Conservation (phyloP, 345 rosid species). For the Sapria himalayana region DNA sequence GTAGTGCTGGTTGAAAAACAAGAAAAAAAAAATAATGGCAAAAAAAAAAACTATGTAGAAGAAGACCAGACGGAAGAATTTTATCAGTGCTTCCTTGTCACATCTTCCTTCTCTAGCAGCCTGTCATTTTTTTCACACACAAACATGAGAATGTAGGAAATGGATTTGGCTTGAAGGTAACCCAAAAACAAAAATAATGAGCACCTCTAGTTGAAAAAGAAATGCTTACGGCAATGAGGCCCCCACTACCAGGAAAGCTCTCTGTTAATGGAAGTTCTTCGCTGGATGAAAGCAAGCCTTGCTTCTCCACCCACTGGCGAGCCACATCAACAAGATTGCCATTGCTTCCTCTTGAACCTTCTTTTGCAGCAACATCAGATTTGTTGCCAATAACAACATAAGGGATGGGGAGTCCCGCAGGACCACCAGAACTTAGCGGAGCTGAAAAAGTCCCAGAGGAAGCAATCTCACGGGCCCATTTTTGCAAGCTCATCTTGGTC, state of each 20-base stretch:
- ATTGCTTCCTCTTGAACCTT: slow-evolving; percentile 85
- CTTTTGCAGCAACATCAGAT: slow-evolving; percentile 82
- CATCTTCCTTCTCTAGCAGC: slow-evolving; percentile 92
- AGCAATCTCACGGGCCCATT: slow-evolving; percentile 88
- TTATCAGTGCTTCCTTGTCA: slow-evolving; percentile 80
- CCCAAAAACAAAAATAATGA: background rate
- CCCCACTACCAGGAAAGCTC: slow-evolving; percentile 78
- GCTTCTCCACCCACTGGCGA: slow-evolving; percentile 99
- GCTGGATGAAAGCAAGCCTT: slow-evolving; percentile 79
- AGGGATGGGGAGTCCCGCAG: slow-evolving; percentile 96
- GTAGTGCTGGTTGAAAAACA: background rate
- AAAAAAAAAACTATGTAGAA: slow-evolving; percentile 43
- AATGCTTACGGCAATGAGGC: slow-evolving; percentile 56
- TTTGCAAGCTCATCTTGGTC: slow-evolving; percentile 81
- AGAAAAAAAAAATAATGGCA: background rate
- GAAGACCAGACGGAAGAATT: slow-evolving; percentile 64
- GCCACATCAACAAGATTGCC: slow-evolving; percentile 97
- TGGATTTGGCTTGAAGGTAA: no score
- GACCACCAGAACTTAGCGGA: slow-evolving; percentile 86
- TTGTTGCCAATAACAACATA: slow-evolving; percentile 85
- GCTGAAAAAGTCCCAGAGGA: slow-evolving; percentile 82
- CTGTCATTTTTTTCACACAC: slow-evolving; percentile 16
- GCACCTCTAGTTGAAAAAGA: slow-evolving; percentile 4
- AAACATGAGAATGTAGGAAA: background rate
- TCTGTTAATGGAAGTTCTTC: slow-evolving; percentile 93